A percentile compares a stretch with the other conserved stretches of the same genome.
These are phyloP conservation scores for Apodospora peruviana DNA, from an alignment of 495 filamentous ascomycete species.

Conservation along the genomic window DNA sequence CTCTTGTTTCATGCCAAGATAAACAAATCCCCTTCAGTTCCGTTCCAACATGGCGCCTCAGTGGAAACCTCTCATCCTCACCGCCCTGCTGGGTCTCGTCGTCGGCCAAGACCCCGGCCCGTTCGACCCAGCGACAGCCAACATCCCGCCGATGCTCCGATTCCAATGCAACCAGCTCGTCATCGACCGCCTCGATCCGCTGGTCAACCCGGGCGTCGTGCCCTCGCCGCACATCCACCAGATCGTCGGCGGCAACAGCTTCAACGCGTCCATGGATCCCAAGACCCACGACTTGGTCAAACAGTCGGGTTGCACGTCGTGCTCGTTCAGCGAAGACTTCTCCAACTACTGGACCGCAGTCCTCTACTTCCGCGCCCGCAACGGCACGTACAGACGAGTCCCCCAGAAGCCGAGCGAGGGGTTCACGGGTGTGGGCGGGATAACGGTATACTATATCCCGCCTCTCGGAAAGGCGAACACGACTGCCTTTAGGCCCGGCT, in stretches of 20 bases:
- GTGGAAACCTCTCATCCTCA: too few relatives aligned
- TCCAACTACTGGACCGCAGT: conserved; percentile 29
- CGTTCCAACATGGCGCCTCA: too few relatives aligned
- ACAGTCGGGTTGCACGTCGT: conserved; percentile 21
- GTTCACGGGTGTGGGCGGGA: conserved; percentile 1
- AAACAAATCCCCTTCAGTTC: too few relatives aligned
- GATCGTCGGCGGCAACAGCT: conserved; percentile 42
- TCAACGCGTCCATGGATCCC: conserved; percentile 43
- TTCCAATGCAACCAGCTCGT: conserved; percentile 42
- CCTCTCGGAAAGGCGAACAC: background rate
- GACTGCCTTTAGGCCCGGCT: conserved; percentile 6
- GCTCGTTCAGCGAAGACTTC: conserved; percentile 2
- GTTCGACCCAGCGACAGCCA: background rate
- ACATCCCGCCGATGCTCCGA: conserved; percentile 31
- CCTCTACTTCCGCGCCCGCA: background rate
- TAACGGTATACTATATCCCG: conserved; percentile 11
- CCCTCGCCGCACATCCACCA: conserved; percentile 42
- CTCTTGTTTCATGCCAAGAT: too few relatives aligned
- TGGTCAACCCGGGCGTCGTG: conserved; percentile 30
- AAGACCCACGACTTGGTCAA: conserved; percentile 28
- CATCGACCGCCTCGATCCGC: conserved; percentile 40
- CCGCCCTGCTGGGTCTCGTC: too few relatives aligned
- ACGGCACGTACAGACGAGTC: background rate
- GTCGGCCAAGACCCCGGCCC: too few relatives aligned
- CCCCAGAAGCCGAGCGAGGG: conserved; percentile 3